phyloP scores from a whole-genome alignment of 1,284 basidiomycete species.

The Cryptococcus jaspeensis region DNA sequence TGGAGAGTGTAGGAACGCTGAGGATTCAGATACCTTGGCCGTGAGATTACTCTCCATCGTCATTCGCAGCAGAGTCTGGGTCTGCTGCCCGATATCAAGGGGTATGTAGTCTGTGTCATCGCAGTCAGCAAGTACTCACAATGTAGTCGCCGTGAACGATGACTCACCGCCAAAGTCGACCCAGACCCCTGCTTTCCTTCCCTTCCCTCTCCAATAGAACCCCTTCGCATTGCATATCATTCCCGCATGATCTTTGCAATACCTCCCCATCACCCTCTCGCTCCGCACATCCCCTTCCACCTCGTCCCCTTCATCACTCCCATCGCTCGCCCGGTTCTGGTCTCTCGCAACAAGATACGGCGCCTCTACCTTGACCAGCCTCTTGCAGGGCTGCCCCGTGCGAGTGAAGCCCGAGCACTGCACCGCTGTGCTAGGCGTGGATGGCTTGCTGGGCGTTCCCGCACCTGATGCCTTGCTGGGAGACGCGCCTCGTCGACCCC shows the following conservation, averaged over 20 bases:
- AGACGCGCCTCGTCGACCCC: neutral
- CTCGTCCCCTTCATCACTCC: neutral
- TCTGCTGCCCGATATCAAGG: constrained; percentile 44
- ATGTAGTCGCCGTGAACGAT: neutral
- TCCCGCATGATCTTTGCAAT: constrained; percentile 50
- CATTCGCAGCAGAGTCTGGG: constrained; percentile 45
- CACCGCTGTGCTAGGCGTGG: constrained; percentile 9
- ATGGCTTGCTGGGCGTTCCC: neutral
- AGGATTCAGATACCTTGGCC: constrained; percentile 30
- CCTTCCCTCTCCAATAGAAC: constrained; percentile 41
- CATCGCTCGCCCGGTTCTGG: neutral
- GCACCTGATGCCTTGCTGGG: constrained; percentile 1
- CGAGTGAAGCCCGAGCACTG: constrained; percentile 49
- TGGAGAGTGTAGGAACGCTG: neutral
- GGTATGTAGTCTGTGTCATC: constrained; percentile 42
- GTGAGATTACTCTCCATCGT: constrained; percentile 50
- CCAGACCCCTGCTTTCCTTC: constrained; percentile 30
- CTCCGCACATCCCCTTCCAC: constrained; percentile 17
- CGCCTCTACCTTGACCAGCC: constrained; percentile 37
- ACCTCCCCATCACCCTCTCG: constrained; percentile 30
- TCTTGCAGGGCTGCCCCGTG: constrained; percentile 45
- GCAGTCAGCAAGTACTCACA: neutral
- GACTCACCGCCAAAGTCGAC: constrained; percentile 44
- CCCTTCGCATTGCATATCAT: constrained; percentile 45
- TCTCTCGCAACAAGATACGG: constrained; percentile 28